Percentiles rank a stretch among this genome's conserved stretches.
phyloP scores from a whole-genome alignment of 352 stramenopile genomes.

The Pythium insidiosum region DNA sequence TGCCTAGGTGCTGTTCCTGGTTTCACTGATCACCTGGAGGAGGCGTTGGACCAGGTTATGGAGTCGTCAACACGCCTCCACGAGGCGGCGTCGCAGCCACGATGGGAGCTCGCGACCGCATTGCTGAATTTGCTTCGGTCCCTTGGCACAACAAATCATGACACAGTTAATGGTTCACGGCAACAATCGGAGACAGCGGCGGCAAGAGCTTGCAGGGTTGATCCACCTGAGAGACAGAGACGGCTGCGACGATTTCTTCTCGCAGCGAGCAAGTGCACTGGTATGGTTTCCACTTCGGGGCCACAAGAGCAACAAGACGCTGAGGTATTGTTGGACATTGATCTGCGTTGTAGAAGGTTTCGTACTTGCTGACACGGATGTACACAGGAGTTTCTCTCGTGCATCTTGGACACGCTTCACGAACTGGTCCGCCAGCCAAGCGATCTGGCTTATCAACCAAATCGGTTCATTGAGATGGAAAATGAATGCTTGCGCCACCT shows the following conservation, averaged over 20 bases:
- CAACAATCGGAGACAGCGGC: too few species aligned
- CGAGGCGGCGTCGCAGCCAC: too few species aligned
- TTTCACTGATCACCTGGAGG: constrained; percentile 23
- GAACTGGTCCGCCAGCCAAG: constrained; percentile 25
- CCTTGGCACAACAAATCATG: too few species aligned
- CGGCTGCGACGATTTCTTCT: too few species aligned
- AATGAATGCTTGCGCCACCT: constrained; percentile 15
- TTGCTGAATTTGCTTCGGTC: too few species aligned
- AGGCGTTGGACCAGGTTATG: constrained; percentile 9
- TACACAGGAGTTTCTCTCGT: constrained; percentile 58
- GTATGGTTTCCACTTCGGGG: constrained; percentile 35
- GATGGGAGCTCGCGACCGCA: too few species aligned
- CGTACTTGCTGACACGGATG: too few species aligned
- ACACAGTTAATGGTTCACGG: too few species aligned
- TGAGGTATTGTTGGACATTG: constrained; percentile 28
- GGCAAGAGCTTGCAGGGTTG: too few species aligned
- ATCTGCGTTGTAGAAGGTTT: too few species aligned
- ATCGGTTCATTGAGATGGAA: constrained; percentile 17
- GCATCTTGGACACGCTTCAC: constrained; percentile 61
- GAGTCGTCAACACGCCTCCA: too few species aligned
- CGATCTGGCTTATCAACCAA: background rate
- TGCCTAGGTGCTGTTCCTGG: constrained; percentile 37
- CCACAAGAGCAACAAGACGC: constrained; percentile 77
- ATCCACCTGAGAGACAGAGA: too few species aligned
- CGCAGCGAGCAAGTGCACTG: constrained; percentile 34